A percentile compares a stretch with the other conserved stretches of the same genome.
phyloP scores from a whole-genome alignment of 495 filamentous ascomycete species.

The Talaromyces nanjingensis region DNA sequence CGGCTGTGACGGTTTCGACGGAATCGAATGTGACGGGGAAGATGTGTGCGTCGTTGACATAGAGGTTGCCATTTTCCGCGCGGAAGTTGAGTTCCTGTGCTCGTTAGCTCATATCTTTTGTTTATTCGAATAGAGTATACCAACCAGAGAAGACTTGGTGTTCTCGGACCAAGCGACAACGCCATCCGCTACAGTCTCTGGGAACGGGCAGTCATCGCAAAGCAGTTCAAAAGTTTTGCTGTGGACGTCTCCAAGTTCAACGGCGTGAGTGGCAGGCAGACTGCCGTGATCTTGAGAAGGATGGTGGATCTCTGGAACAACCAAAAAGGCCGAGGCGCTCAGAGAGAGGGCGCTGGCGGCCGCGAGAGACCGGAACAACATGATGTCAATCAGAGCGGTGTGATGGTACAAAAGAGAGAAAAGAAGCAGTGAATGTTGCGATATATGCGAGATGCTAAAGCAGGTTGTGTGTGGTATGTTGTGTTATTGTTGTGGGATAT shows the following conservation, averaged over 20 bases:
- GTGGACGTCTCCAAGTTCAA: slow-evolving; percentile 23
- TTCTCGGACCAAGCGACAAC: slow-evolving; percentile 29
- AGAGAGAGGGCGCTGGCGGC: slow-evolving; percentile 35
- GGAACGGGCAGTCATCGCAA: slow-evolving; percentile 44
- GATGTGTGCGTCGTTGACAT: slow-evolving; percentile 42
- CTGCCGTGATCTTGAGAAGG: slow-evolving; percentile 20
- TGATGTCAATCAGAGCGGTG: slow-evolving; percentile 15
- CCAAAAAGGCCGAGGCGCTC: slow-evolving; percentile 39
- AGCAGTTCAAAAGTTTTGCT: slow-evolving; percentile 29
- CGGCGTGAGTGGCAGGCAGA: slow-evolving; percentile 22
- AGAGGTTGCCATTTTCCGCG: slow-evolving; percentile 33
- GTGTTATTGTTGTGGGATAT: neutral
- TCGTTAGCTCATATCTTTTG: neutral
- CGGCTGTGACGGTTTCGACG: slow-evolving; percentile 22
- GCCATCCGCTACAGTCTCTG: slow-evolving; percentile 23
- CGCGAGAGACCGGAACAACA: slow-evolving; percentile 37
- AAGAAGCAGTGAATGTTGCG: neutral
- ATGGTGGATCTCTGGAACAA: slow-evolving; percentile 33
- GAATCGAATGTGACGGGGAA: slow-evolving; percentile 36
- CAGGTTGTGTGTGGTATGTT: neutral
- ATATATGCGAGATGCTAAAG: neutral
- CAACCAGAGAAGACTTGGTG: slow-evolving; percentile 32
- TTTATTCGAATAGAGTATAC: slow-evolving; percentile 2
- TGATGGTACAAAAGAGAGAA: neutral
- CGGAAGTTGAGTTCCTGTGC: slow-evolving; percentile 34